Conservation (phyloP, 2,329 filamentous ascomycete genomes). For the Cercospora citrullina region DNA sequence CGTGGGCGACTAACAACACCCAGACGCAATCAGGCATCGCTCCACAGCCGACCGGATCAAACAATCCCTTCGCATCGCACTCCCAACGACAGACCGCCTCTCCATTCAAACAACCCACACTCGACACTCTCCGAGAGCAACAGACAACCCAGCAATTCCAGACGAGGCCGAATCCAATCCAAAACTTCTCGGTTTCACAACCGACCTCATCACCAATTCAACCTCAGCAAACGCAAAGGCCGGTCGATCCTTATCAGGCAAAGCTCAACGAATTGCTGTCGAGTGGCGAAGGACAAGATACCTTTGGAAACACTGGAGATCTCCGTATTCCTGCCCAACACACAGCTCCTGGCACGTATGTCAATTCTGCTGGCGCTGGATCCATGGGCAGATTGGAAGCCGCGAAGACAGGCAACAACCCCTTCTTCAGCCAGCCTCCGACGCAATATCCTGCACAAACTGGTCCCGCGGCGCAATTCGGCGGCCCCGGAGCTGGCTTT, state of each 20-base stretch:
- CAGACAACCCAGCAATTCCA: conserved; percentile 68
- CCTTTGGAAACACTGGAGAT: conserved; percentile 95
- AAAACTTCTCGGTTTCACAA: conserved; percentile 49
- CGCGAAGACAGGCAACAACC: conserved; percentile 74
- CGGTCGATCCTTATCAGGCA: conserved; percentile 60
- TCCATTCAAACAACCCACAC: conserved; percentile 64
- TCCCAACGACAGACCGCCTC: conserved; percentile 55
- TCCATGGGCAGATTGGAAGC: conserved; percentile 66
- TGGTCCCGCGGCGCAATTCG: conserved; percentile 51
- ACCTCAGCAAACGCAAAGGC: conserved; percentile 52
- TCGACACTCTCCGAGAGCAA: conserved; percentile 79
- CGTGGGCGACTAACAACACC: conserved; percentile 68
- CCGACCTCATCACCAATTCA: conserved; percentile 38
- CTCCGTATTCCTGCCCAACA: conserved; percentile 94
- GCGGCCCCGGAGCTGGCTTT: conserved; percentile 29
- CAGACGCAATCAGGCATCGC: conserved; percentile 64
- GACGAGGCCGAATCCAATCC: conserved; percentile 52
- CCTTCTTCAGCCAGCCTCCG: conserved; percentile 70
- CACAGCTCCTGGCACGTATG: conserved; percentile 91
- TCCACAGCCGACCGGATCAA: conserved; percentile 88
- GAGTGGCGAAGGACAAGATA: conserved; percentile 89
- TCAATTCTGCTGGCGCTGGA: conserved; percentile 91
- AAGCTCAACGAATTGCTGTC: conserved; percentile 84
- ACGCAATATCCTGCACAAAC: conserved; percentile 54
- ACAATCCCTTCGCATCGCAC: conserved; percentile 91